Evolutionary conservation across 2,329 filamentous ascomycete genomes (phyloP), one percentile per base, ranked within the genome.

Genomic region (Epichloe aotearoae): DNA sequence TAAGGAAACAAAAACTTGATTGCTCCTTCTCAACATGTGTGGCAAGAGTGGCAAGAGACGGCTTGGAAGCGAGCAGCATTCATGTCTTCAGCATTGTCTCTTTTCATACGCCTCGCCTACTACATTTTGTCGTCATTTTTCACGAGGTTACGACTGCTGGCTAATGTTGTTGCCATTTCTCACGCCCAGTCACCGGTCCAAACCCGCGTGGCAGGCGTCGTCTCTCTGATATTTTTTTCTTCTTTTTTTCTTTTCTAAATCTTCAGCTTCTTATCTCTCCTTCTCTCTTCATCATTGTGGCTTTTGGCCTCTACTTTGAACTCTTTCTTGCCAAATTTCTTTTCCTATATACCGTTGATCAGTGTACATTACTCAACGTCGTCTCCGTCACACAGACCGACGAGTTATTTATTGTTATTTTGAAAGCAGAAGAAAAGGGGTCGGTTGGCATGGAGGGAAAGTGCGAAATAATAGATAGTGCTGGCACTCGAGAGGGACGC

Each of bases 111-210:
- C 49, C 46, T 48, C 50, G 51, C 49, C 46, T 47, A 56, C 53
- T 61, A 55, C 54, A 53, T 55, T 43, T 49, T 45, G n/a, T 46
- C 51, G 47, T 50, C 51, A 52, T 52, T 47, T 47, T 60, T 66
- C 58, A 65, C 55, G 62, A 66, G 58, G 57, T 59, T 57, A 66
- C 61, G 64, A 65, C 61, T 54, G 52, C 55, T 55, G 59, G 58
- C 61, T 66, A 64, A 65, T 66, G 57, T 66, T 66, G 54, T 64
- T 58, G 55, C 61, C 47, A 52, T 52, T 43, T 52, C 38, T 45
- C 41, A 38, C 20, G 43, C 42, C 30, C 26, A 46, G 17, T 39
- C 10, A 43, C 47, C 4, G 41, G 37, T n/a, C 37, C 20, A 17
- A 30, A 37, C n/a, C 43, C 20, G 46, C 33, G 39, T 46, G 42